phyloP scores from a whole-genome alignment of 2,329 filamentous ascomycete genomes.

The Fusarium sp. region DNA sequence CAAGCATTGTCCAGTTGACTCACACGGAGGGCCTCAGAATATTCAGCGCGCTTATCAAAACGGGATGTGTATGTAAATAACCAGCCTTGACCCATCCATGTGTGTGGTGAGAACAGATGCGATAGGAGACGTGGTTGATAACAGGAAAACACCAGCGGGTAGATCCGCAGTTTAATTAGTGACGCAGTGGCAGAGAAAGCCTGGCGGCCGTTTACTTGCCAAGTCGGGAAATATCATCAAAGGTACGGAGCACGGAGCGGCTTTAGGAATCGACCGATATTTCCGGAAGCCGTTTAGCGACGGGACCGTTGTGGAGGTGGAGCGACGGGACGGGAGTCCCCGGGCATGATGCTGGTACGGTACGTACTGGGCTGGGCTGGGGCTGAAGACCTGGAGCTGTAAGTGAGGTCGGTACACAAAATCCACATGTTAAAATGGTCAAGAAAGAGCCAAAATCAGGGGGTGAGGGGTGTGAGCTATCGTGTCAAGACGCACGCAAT shows the following conservation, averaged over 20 bases:
- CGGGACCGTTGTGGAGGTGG: slow-evolving; percentile 17
- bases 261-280: no score
- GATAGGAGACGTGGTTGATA: slow-evolving; percentile 7
- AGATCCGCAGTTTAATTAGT: slow-evolving; percentile 35
- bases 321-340: slow-evolving; percentile 23
- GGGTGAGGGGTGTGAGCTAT: slow-evolving; percentile 3
- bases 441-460: slow-evolving; percentile 9
- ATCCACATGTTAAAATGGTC: slow-evolving; percentile 15
- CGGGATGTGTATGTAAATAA: slow-evolving; percentile 12
- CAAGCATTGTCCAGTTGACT: slow-evolving; percentile 25
- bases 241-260: neutral
- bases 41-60: slow-evolving; percentile 20
- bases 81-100: neutral
- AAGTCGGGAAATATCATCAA: slow-evolving; percentile 30
- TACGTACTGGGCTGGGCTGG: slow-evolving; percentile 30
- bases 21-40: slow-evolving; percentile 34
- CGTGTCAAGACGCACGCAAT: slow-evolving; percentile 21
- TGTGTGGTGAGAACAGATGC: neutral
- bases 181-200: slow-evolving; percentile 6
- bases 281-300: slow-evolving; percentile 17
- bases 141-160: slow-evolving; percentile 24
- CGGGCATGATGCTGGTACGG: slow-evolving; percentile 13
- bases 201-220: slow-evolving; percentile 30
- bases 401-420: slow-evolving; percentile 30
- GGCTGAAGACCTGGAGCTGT: slow-evolving; percentile 27